Evolutionary conservation across 441 rosid species (phyloP).

Genomic region (Populus trichocarpa): DNA sequence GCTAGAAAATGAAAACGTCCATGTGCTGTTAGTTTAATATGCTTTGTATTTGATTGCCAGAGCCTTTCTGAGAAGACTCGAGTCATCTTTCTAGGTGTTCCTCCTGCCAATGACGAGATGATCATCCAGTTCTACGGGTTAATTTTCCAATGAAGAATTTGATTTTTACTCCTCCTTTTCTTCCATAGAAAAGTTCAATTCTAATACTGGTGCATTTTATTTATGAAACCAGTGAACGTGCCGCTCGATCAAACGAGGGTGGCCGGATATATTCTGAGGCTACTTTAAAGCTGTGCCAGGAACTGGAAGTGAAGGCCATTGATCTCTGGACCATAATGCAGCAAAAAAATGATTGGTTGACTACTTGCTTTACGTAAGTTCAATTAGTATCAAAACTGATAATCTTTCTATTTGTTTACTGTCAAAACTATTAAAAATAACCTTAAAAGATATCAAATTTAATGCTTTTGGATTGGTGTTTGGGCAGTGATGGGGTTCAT

Average conservation of each 20-base stretch:
- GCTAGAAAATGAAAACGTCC: background rate
- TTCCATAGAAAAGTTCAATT: background rate
- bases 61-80: slow-evolving; percentile 66
- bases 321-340: slow-evolving; percentile 66
- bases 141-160: background rate
- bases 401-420: too few species aligned
- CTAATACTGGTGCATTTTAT: background rate
- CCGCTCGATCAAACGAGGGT: slow-evolving; percentile 43
- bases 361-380: slow-evolving; percentile 58
- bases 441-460: too few species aligned
- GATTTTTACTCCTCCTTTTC: background rate
- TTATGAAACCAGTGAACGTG: slow-evolving; percentile 10
- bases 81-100: slow-evolving; percentile 58
- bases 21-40: background rate
- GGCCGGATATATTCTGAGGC: slow-evolving; percentile 58
- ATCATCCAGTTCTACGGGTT: slow-evolving; percentile 25
- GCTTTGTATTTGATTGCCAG: slow-evolving; percentile 31
- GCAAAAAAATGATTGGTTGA: slow-evolving; percentile 52
- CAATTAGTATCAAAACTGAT: background rate
- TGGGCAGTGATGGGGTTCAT: slow-evolving; percentile 60
- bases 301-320: slow-evolving; percentile 42
- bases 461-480: background rate
- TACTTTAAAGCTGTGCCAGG: slow-evolving; percentile 50
- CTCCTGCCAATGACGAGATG: slow-evolving; percentile 65
- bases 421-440: background rate